phyloP scores from a whole-genome alignment of 2,329 filamentous ascomycete species.

The Achaetomium macrosporum region DNA sequence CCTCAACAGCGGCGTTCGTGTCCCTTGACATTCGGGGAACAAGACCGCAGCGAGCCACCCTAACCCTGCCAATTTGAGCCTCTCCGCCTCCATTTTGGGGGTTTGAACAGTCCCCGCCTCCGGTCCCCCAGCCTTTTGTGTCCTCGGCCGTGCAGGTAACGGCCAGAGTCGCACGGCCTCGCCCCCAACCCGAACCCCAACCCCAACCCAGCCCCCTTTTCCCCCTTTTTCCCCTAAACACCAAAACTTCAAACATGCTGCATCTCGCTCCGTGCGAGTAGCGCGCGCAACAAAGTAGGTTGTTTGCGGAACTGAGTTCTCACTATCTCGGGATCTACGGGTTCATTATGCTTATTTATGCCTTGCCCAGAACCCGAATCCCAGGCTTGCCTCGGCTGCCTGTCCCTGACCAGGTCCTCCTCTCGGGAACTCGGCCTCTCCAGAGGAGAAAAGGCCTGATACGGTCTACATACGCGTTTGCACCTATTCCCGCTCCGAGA shows the following conservation, averaged over 20 bases:
- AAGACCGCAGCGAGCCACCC: not conserved
- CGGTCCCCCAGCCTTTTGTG: not conserved
- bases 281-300: not conserved
- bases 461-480: too few relatives aligned
- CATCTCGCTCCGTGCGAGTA: slow-evolving; percentile 2
- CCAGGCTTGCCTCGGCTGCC: not conserved
- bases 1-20: too few relatives aligned
- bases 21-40: too few relatives aligned
- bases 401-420: too few relatives aligned
- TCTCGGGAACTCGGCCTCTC: too few relatives aligned
- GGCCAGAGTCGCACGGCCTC: not conserved
- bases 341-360: not conserved
- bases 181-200: slow-evolving; percentile 1
- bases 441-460: too few relatives aligned
- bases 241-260: not conserved
- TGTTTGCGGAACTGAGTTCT: not conserved
- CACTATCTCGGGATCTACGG: not conserved
- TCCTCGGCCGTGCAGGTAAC: not conserved
- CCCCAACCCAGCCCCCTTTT: not conserved
- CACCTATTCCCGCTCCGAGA: too few relatives aligned
- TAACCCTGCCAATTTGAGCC: not conserved
- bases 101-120: not conserved
- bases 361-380: not conserved
- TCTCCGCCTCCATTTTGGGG: not conserved
- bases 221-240: not conserved